Evolutionary conservation across 768 basidiomycete species (phyloP), one percentile per base, ranked within the genome.

Genomic region (Lactarius sp.): DNA sequence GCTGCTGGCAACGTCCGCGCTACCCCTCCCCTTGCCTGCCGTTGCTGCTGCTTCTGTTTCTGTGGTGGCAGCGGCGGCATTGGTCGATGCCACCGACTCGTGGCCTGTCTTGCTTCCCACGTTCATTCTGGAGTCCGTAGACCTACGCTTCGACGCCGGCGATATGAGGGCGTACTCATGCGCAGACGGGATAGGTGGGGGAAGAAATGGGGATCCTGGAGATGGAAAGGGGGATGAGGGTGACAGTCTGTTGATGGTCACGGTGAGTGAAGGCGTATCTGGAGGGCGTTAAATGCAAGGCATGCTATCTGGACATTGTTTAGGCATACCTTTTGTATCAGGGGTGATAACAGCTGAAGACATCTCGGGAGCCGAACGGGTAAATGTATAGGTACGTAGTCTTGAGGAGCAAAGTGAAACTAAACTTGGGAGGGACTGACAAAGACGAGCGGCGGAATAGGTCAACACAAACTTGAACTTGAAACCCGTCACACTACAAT

Each of bases 91-190:
- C n/a, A 42, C n/a, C n/a, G 57, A 46, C 52, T 66, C 58, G 63
- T 60, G 58, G 57, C 34, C 20, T 33, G 31, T 34, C 41, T 56
- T 60, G 42, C 59, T 64, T 60, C 54, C 64, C 42, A 58, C 54
- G 64, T 56, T 60, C 64, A 65, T 65, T 62, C 58, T 63, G 16
- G 61, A 56, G 8, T 62, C 67, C 46, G 51, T 63, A 18, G 62
- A 65, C 42, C 37, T 64, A 10, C 59, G 63, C 55, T 66, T 64
- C 57, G 71, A 60, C 6, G 77, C 75, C 4, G 78, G 73, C 0
- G 78, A 78, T 63, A 78, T 79, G 44, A 81, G 69, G 13, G 85
- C 86, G 69, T 86, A 88, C 69, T 90, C 87, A 77, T 88, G 86
- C 36, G 82, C 77, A 3, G 82, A 81, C 1, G 84, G 85, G 4